These are phyloP conservation scores for Fusarium buharicum DNA, from an alignment of 2,329 filamentous ascomycete species.

Conservation along the genomic window DNA sequence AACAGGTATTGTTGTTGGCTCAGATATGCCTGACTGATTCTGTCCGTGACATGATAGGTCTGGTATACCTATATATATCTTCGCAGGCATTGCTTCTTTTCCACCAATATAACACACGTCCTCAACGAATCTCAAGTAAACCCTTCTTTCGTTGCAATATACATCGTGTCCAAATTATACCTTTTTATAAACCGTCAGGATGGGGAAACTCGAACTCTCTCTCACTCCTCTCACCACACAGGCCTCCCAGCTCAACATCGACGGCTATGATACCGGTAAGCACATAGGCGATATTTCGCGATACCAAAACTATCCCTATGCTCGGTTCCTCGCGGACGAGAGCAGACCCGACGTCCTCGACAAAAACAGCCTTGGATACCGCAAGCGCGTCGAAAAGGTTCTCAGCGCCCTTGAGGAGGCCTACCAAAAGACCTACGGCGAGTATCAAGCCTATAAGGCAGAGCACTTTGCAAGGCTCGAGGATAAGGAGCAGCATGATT, in stretches of 20 bases:
- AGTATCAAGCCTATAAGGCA: slow-evolving; percentile 7
- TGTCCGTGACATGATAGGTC: not conserved
- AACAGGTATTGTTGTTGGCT: not conserved
- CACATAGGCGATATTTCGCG: not conserved
- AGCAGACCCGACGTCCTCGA: not conserved
- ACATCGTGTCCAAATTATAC: not conserved
- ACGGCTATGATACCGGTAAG: not conserved
- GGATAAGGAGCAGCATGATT: slow-evolving; percentile 2
- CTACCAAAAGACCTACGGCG: not conserved
- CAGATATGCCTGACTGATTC: not conserved
- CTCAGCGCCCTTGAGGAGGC: slow-evolving; percentile 14
- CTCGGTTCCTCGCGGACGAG: slow-evolving; percentile 1
- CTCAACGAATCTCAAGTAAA: not conserved
- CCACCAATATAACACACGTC: not conserved
- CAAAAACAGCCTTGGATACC: slow-evolving; percentile 27
- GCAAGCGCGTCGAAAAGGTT: slow-evolving; percentile 4
- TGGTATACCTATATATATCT: slow-evolving; percentile 14
- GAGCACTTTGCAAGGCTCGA: slow-evolving; percentile 3
- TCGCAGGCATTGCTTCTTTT: not conserved
- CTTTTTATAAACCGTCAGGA: not conserved
- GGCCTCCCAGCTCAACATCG: slow-evolving; percentile 1
- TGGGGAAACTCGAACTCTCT: slow-evolving; percentile 6
- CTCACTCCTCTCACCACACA: not conserved
- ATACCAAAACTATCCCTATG: slow-evolving; percentile 15
- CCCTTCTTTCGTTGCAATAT: not conserved